Evolutionary conservation across 2,329 filamentous ascomycete genomes (phyloP).

Genomic region (Tricladium varicosporioides): DNA sequence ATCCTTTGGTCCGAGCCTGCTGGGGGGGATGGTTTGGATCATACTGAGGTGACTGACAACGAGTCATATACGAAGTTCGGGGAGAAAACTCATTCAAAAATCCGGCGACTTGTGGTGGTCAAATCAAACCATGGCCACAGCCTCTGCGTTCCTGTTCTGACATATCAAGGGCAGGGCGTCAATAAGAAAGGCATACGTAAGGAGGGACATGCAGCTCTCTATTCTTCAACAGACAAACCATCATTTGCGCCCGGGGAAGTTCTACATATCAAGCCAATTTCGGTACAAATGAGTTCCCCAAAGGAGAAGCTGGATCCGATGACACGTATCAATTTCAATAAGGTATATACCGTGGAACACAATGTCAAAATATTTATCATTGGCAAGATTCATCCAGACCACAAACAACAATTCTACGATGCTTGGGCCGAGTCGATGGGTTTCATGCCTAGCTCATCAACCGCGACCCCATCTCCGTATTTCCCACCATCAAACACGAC

Average conservation of each 20-base stretch:
- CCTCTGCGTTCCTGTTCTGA: neutral
- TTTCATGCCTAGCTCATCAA: too few relatives aligned
- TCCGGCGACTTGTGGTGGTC: neutral
- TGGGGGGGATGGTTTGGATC: neutral
- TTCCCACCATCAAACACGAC: too few relatives aligned
- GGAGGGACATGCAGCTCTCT: neutral
- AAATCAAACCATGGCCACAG: too few relatives aligned
- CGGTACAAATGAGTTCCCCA: neutral
- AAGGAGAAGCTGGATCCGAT: neutral
- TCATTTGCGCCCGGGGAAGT: neutral
- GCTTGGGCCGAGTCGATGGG: too few relatives aligned
- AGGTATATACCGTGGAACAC: neutral
- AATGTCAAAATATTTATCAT: neutral
- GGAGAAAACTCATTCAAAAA: neutral
- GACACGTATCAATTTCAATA: neutral
- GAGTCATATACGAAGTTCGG: too few relatives aligned
- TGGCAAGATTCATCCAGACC: neutral
- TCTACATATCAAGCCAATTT: neutral
- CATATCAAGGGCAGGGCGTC: neutral
- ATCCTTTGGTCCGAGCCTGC: neutral
- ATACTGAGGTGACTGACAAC: neutral
- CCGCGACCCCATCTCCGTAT: too few relatives aligned
- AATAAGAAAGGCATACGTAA: neutral
- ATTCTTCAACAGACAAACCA: neutral
- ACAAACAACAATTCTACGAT: neutral